Evolutionary conservation across 805 yeast species (phyloP), one percentile per base, ranked within the genome.

Genomic region (Wickerhamomyces chambardii): DNA sequence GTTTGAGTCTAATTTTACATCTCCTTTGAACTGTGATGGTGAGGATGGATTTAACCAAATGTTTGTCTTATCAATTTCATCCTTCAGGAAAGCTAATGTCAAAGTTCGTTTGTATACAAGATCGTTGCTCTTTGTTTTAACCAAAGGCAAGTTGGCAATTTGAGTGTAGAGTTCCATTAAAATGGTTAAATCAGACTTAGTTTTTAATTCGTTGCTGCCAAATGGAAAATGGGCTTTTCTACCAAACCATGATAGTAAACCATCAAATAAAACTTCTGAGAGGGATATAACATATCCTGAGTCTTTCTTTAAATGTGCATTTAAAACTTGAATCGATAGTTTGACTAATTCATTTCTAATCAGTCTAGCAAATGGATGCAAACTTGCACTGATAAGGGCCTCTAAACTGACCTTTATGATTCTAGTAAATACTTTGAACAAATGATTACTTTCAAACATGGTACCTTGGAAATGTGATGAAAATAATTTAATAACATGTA

Each of bases 381-480:
- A 57, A 46, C 95, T 83, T 3, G 92, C 96, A 29, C 50, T 45
- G 4, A 55, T 47, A 29, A 78, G 56, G 30, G 64, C 61, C 12
- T 54, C 50, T 45, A 89, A 62, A 0, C 89, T 84, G 29, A 69
- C 55, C 22, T 72, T 58, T 15, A 73, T 63, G 34, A 81, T 65
- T 22, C 76, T 59, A 0, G 89, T 79, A 50, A 85, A 84, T 38
- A 82, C 55, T 44, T 77, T 78, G 44, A 84, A 59, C 24, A 83
- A 59, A 43, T 80, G 85, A 36, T 70, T 75, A 56, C 89, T 78
- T 46, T 79, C 83, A 47, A 75, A 75, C 53, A 76, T 59, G 2
- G 86, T 71, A 0, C 95, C 86, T 53, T 87, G 84, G 58, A 86
- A 84, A 49, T 76, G 80, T 5, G 94, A 82, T 5, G 76, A 57